Base-by-base conservation (phyloP, 345 rosid genomes). In the Salix brachista region DNA sequence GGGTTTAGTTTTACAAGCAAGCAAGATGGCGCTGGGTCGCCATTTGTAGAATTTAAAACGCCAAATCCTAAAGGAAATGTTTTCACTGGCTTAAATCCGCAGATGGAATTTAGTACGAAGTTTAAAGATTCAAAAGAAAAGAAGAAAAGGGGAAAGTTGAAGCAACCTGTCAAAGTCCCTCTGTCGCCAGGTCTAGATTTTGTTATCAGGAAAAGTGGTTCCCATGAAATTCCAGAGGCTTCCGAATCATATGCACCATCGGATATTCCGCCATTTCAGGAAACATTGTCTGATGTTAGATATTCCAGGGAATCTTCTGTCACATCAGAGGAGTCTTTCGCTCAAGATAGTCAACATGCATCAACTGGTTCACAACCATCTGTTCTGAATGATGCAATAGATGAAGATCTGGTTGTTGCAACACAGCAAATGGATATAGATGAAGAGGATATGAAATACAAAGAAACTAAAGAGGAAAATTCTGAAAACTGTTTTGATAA, bases 231-330 rank as follows among this genome's bases (percentile, higher is more conserved):
- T 61, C 82, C 75, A 26, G 97, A 94, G 80, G 86, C 80, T 83
- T 73, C 85, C 26, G 97, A 87, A 54, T 78, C 96, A 48, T 90
- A 78, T 87, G 91, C 95, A 52, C 97, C 93, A 8, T 91, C 94
- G 99, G 98, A 96, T 85, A 72, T 84, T 67, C 94, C 99, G 34
- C 91, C 97, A 1, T 92, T 88, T 76, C 90, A 66, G 79, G 92
- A 87, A 80, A 73, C 84, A 56, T 37, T 82, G 61, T 76, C 85
- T 66, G 87, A 84, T 67, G 58, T 84, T 74, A 76, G 69, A 52
- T 70, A 74, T 67, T 84, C 86, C 50, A 83, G 87, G 82, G 93
- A 88, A 85, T 77, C 83, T 71, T 87, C 97, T 75, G 84, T 86
- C 71, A 83, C 85, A 66, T 88, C 99, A 32, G 91, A 89, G 80